These are phyloP conservation scores for Cymbidium sinense DNA, from an alignment of 106 monocot species.

Conservation along the genomic window DNA sequence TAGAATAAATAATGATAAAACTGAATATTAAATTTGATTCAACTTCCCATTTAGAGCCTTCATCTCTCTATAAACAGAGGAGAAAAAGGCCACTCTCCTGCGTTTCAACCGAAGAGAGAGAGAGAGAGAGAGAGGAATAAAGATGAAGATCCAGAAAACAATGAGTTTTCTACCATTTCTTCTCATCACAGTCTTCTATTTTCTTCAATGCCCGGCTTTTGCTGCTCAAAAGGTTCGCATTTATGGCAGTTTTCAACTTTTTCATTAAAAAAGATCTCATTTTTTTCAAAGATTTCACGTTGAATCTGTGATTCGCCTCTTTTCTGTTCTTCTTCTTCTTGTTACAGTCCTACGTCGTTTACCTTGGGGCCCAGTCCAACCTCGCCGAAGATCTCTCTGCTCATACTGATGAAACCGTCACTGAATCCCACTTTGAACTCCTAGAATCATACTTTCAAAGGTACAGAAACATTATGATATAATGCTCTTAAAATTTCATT, in stretches of 20 bases:
- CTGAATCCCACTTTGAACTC: constrained; percentile 18
- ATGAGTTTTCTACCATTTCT: background rate
- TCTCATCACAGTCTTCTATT: constrained; percentile 5
- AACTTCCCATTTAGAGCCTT: background rate
- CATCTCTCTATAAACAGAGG: background rate
- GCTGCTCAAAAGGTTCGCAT: constrained; percentile 14
- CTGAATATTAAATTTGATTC: no score
- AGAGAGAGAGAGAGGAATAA: background rate
- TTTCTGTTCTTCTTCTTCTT: background rate
- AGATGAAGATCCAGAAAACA: constrained; percentile 4
- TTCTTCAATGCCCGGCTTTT: constrained; percentile 7
- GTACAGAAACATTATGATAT: background rate
- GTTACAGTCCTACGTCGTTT: constrained; percentile 19
- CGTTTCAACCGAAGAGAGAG: background rate
- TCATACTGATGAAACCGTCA: background rate
- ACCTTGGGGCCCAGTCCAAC: constrained; percentile 14
- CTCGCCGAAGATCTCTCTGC: constrained; percentile 5
- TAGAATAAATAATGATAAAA: no score
- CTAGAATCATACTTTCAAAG: constrained; percentile 18
- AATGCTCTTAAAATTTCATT: background rate
- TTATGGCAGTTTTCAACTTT: background rate
- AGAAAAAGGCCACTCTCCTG: background rate
- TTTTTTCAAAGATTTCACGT: background rate
- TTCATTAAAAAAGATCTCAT: background rate
- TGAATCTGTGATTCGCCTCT: background rate